A percentile compares a stretch with the other conserved stretches of the same genome.
phyloP scores from a whole-genome alignment of 257 asterid genomes.

The Nicotiana otophora region DNA sequence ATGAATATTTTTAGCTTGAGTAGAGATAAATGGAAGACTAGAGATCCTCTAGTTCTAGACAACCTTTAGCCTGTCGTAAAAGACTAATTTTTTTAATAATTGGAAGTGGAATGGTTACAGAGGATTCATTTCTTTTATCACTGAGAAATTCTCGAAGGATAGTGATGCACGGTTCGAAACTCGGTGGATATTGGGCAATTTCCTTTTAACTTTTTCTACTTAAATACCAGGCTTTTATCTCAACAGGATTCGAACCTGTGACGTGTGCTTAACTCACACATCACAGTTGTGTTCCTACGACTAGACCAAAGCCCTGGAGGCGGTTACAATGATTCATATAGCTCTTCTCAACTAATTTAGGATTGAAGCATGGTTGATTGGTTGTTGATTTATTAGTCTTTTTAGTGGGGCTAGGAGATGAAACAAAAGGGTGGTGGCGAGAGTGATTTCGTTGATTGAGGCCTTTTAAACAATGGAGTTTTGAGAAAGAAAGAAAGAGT shows the following conservation, averaged over 20 bases:
- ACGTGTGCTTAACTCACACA: not conserved
- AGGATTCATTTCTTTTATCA: not conserved
- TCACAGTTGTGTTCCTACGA: not conserved
- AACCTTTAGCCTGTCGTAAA: not conserved
- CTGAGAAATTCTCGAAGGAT: not conserved
- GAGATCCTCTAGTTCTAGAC: not conserved
- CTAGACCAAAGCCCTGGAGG: not conserved
- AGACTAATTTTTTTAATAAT: not conserved
- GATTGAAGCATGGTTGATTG: not conserved
- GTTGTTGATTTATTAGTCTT: not conserved
- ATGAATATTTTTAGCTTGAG: not conserved
- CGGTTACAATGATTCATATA: not conserved
- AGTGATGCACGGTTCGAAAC: not conserved
- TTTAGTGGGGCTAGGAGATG: not conserved
- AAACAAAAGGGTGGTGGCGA: not conserved
- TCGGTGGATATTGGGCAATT: not conserved
- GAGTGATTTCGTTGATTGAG: not conserved
- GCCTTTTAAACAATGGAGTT: not conserved
- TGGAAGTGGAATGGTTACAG: not conserved
- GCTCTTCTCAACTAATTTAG: not conserved
- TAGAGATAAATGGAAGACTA: not conserved
- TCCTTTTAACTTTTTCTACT: not conserved
- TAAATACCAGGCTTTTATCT: not conserved
- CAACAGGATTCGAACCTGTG: not conserved
- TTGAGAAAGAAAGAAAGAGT: not conserved